phyloP scores from a whole-genome alignment of 148 eudicot genomes.

The Fagopyrum tataricum region DNA sequence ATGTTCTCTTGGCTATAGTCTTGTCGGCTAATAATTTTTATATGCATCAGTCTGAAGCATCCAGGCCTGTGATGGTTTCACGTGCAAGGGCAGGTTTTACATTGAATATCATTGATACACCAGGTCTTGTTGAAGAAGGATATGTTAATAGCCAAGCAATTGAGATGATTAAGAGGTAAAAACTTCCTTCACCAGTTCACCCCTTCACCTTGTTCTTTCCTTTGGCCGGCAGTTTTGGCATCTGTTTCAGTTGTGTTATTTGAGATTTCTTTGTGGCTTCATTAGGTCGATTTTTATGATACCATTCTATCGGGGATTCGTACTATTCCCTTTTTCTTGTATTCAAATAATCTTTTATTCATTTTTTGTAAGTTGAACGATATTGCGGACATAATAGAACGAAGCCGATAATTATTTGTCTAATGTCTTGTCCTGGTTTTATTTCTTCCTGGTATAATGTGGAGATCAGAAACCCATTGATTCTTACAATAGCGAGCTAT shows the following conservation, averaged over 20 bases:
- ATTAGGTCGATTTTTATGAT: neutral
- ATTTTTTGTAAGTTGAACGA: neutral
- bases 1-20: neutral
- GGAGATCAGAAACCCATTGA: neutral
- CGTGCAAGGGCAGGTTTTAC: conserved; percentile 80
- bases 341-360: neutral
- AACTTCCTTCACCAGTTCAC: neutral
- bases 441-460: neutral
- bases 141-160: conserved; percentile 77
- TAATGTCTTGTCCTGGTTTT: neutral
- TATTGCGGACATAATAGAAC: neutral
- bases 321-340: neutral
- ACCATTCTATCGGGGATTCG: neutral
- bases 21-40: neutral
- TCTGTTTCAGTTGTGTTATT: neutral
- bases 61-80: conserved; percentile 88
- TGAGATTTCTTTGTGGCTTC: neutral
- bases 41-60: conserved; percentile 63
- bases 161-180: conserved; percentile 74
- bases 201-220: neutral
- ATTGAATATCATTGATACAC: conserved; percentile 87
- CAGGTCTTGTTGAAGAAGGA: conserved; percentile 96
- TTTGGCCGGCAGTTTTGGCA: neutral
- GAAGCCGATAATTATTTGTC: neutral
- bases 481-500: neutral